phyloP scores from a whole-genome alignment of 2,329 filamentous ascomycete genomes.

The Fusarium burgessii region DNA sequence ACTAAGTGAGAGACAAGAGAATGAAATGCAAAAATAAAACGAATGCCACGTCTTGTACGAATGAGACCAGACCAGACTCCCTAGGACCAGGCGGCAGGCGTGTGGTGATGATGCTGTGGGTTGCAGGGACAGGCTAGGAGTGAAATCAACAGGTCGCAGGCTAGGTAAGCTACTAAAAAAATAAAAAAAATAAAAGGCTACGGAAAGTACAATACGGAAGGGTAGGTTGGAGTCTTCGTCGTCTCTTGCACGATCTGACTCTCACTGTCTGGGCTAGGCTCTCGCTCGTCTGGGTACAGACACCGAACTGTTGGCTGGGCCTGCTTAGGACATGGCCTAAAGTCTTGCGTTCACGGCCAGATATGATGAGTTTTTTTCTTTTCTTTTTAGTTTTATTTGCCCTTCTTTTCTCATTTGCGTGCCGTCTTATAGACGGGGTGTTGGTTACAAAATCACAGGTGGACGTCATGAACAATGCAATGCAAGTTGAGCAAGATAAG shows the following conservation, averaged over 20 bases:
- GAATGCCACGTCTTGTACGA: constrained; percentile 47
- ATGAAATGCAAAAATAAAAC: constrained; percentile 36
- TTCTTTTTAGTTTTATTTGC: too few relatives aligned
- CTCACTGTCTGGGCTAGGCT: constrained; percentile 1
- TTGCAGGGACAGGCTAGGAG: constrained; percentile 43
- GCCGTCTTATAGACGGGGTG: neutral
- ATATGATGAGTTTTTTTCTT: neutral
- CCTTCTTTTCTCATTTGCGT: neutral
- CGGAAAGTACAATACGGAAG: constrained; percentile 19
- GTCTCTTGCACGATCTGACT: constrained; percentile 30
- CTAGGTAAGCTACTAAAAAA: constrained; percentile 19
- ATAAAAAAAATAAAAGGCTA: too few relatives aligned
- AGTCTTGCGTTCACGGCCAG: constrained; percentile 9
- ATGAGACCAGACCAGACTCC: constrained; percentile 38
- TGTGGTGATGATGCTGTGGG: constrained; percentile 45
- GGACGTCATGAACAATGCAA: constrained; percentile 19
- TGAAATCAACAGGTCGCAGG: constrained; percentile 37
- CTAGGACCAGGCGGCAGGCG: constrained; percentile 23
- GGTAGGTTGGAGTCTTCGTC: constrained; percentile 37
- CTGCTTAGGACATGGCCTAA: constrained; percentile 24
- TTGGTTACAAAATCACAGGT: constrained; percentile 7
- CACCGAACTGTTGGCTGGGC: constrained; percentile 20
- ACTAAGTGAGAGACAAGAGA: constrained; percentile 26
- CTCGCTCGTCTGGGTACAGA: constrained; percentile 13
- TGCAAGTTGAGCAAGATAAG: constrained; percentile 15